phyloP scores from a whole-genome alignment of 2,329 filamentous ascomycete species.

The Emmonsia crescens region DNA sequence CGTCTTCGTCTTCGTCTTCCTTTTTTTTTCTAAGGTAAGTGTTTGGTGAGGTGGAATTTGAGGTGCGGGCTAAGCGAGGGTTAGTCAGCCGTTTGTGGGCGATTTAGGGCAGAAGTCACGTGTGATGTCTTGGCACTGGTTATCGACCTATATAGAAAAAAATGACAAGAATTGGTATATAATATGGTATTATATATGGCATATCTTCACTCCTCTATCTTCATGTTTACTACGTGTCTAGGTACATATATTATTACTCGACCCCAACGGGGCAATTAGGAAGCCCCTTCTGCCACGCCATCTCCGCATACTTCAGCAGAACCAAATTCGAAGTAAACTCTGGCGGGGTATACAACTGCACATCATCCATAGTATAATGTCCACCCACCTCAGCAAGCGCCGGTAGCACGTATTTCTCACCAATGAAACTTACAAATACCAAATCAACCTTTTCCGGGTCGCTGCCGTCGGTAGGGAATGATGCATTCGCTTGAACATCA shows the following conservation, averaged over 20 bases:
- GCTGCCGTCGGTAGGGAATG: conserved; percentile 16
- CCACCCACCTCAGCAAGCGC: conserved; percentile 18
- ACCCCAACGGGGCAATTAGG: conserved; percentile 8
- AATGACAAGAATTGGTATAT: too few species aligned
- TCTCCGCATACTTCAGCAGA: conserved; percentile 24
- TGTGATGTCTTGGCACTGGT: neutral
- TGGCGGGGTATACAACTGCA: conserved; percentile 21
- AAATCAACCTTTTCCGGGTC: conserved; percentile 17
- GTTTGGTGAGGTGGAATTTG: conserved; percentile 25
- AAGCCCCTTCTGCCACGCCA: conserved; percentile 14
- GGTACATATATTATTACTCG: neutral
- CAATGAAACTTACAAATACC: conserved; percentile 19
- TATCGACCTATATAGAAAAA: too few species aligned
- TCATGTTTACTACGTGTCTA: neutral
- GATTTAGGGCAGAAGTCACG: conserved; percentile 25
- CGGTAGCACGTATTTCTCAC: conserved; percentile 13
- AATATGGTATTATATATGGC: too few species aligned
- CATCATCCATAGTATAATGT: conserved; percentile 20
- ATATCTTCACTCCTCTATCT: neutral
- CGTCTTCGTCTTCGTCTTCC: conserved; percentile 17
- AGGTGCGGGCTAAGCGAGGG: conserved; percentile 31
- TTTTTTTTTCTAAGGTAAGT: conserved; percentile 9
- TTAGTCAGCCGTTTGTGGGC: conserved; percentile 22
- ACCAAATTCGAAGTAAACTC: conserved; percentile 22
- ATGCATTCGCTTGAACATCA: conserved; percentile 24